Evolutionary conservation across 345 rosid species (phyloP), one percentile per base, ranked within the genome.

Genomic region (Brassica carinata): DNA sequence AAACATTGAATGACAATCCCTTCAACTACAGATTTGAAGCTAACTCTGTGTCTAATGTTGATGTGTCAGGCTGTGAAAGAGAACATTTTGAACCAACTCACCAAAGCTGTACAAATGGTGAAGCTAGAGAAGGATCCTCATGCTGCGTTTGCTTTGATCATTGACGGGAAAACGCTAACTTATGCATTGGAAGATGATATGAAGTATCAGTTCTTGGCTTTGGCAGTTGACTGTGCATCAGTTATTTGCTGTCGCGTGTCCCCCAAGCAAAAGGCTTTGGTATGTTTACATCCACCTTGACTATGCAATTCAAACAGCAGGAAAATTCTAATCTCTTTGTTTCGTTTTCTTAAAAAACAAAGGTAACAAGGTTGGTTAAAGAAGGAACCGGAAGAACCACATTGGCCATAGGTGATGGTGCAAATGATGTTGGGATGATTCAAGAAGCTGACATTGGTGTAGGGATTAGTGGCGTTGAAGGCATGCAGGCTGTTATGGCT

Each of bases 401-500:
- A 40, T 75, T 96, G 75, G 99, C 97, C 8, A 87, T 96, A 69
- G 99, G 99, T 78, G 99, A 96, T 78, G 99, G 99, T 73, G 99
- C 99, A 74, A 96, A 96, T 80, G 99, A 96, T 77, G 99, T 96
- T 61, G 99, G 99, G 64, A 96, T 96, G 99, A 93, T 96, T 84
- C 97, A 96, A 87, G 99, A 96, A 90, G 99, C 99, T 68, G 99
- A 96, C 66, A 96, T 96, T 79, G 99, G 99, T 71, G 89, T 96
- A 27, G 99, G 99, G 78, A 96, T 96, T 77, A 93, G 99, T 75
- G 99, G 99, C 4, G 98, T 92, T 79, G 99, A 96, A 88, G 99
- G 99, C 31, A 96, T 96, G 99, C 99, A 96, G 99, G 99, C 99
- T 78, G 99, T 96, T 72, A 96, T 96, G 99, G 97, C 99, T 64